These are phyloP conservation scores for Paraleonurus japonicus DNA, from an alignment of 257 asterid genomes.

Conservation along the genomic window DNA sequence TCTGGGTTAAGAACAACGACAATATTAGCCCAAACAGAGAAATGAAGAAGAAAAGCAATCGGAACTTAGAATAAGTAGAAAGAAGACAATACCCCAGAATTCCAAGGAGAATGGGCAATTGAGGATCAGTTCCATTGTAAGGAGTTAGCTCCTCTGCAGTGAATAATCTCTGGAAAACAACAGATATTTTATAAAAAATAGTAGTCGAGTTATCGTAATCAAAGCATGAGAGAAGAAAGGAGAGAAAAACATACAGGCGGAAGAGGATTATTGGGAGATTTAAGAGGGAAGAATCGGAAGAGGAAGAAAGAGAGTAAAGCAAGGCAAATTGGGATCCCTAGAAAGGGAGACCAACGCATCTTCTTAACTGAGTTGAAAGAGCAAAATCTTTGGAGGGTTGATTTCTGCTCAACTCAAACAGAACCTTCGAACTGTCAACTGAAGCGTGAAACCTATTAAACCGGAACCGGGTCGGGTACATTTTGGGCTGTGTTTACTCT, in stretches of 20 bases:
- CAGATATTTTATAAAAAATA: not conserved
- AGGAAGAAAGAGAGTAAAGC: conserved; percentile 53
- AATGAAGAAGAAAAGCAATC: not conserved
- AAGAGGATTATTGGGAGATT: conserved; percentile 24
- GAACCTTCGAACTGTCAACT: not conserved
- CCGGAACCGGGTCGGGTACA: conserved; percentile 5
- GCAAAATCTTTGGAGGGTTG: not conserved
- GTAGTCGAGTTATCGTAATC: not conserved
- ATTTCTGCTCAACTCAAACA: not conserved
- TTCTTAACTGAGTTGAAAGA: conserved; percentile 8
- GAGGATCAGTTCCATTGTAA: conserved; percentile 70
- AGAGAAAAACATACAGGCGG: conserved; percentile 23
- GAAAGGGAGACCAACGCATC: conserved; percentile 60
- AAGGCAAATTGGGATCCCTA: conserved; percentile 62
- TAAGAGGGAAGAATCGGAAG: conserved; percentile 40
- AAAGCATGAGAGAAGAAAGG: not conserved
- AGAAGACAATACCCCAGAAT: conserved; percentile 60
- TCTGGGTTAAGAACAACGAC: conserved; percentile 32
- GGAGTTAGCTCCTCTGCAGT: conserved; percentile 57
- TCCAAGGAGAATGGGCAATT: conserved; percentile 71
- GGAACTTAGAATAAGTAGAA: not conserved
- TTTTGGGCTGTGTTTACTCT: too few relatives aligned
- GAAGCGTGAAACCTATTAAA: not conserved
- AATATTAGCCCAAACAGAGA: not conserved
- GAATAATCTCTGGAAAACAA: conserved; percentile 48